phyloP scores from a whole-genome alignment of 257 asterid genomes.

The Fraxinus americana region DNA sequence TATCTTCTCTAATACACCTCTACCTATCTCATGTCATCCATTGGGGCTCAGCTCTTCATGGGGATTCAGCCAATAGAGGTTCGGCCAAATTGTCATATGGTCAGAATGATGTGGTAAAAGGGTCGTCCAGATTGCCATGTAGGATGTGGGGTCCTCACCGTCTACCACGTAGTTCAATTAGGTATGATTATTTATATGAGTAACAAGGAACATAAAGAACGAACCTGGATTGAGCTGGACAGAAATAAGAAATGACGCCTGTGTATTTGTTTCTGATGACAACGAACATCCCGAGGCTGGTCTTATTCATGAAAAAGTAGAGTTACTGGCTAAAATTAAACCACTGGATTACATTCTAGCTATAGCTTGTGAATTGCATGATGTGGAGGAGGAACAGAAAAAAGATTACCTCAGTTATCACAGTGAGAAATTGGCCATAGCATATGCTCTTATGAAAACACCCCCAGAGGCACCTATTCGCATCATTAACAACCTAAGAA shows the following conservation, averaged over 20 bases:
- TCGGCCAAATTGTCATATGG: no score
- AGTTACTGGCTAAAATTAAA: slow-evolving; percentile 59
- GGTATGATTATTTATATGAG: no score
- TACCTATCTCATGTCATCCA: no score
- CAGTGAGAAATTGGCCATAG: slow-evolving; percentile 86
- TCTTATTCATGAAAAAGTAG: slow-evolving; percentile 56
- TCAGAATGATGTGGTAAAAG: no score
- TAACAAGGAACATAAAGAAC: slow-evolving; percentile 52
- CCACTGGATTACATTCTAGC: slow-evolving; percentile 66
- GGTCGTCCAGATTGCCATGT: no score
- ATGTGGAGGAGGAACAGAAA: slow-evolving; percentile 80
- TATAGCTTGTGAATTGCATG: slow-evolving; percentile 58
- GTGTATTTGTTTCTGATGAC: slow-evolving; percentile 67
- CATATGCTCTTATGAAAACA: slow-evolving; percentile 75
- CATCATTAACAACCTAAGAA: slow-evolving; percentile 69
- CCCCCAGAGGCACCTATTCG: slow-evolving; percentile 65
- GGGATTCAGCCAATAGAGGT: no score
- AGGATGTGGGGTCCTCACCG: no score
- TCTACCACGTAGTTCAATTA: no score
- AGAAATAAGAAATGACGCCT: slow-evolving; percentile 67
- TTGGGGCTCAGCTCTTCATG: no score
- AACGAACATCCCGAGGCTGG: slow-evolving; percentile 53
- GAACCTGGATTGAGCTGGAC: slow-evolving; percentile 97
- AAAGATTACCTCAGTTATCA: slow-evolving; percentile 66
- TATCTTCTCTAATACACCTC: no score